Evolutionary conservation across 2,329 filamentous ascomycete species (phyloP).

Genomic region (Diplodia seriata): DNA sequence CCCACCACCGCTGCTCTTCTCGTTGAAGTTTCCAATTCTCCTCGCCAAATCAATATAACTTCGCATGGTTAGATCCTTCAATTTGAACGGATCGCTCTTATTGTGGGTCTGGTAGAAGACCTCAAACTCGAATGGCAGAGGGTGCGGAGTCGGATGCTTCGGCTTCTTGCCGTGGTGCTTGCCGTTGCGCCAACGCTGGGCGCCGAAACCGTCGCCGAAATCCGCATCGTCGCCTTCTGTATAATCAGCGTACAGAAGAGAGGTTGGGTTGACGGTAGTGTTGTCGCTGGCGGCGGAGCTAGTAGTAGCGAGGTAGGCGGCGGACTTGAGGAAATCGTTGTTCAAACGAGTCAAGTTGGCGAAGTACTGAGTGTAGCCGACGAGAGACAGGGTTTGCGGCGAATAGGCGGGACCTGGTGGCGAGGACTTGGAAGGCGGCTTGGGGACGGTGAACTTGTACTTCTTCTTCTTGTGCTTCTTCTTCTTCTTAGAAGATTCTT

Average conservation of each 20-base stretch:
- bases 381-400: constrained; percentile 78
- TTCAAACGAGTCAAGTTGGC: constrained; percentile 94
- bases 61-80: constrained; percentile 83
- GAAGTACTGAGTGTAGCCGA: constrained; percentile 88
- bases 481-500: constrained; percentile 58
- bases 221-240: constrained; percentile 42
- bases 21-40: constrained; percentile 65
- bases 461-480: constrained; percentile 44
- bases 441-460: constrained; percentile 63
- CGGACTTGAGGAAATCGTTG: constrained; percentile 63
- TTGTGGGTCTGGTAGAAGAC: constrained; percentile 82
- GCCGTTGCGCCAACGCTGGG: constrained; percentile 66
- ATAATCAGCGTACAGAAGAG: constrained; percentile 7
- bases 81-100: constrained; percentile 74
- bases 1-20: constrained; percentile 33
- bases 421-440: constrained; percentile 72
- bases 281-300: constrained; percentile 34
- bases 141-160: constrained; percentile 60
- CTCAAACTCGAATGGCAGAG: constrained; percentile 73
- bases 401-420: constrained; percentile 90
- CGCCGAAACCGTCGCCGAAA: constrained; percentile 39
- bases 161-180: constrained; percentile 63
- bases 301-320: constrained; percentile 34
- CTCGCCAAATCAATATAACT: constrained; percentile 82
- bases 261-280: constrained; percentile 3